These are phyloP conservation scores for Viola odorata DNA, from an alignment of 345 rosid species.

Conservation along the genomic window DNA sequence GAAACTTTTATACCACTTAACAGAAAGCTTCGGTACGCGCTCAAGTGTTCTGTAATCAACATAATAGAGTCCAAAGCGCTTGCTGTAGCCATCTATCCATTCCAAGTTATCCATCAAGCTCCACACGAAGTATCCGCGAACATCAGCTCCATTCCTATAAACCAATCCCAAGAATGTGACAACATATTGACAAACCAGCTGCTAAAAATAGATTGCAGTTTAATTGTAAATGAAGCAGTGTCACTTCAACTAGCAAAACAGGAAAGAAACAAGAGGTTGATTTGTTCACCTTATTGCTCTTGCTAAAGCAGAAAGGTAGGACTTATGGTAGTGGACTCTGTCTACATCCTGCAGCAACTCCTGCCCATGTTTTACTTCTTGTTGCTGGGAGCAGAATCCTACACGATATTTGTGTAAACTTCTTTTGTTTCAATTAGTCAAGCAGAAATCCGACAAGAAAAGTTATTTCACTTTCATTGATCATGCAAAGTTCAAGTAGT, in stretches of 20 bases:
- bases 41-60: conserved; percentile 27
- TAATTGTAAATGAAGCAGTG: background rate
- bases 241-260: background rate
- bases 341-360: conserved; percentile 20
- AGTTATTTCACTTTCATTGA: no score
- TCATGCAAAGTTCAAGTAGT: no score
- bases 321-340: conserved; percentile 29
- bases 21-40: conserved; percentile 36
- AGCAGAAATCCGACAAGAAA: no score
- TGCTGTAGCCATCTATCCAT: conserved; percentile 29
- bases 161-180: no score
- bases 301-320: conserved; percentile 35
- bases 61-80: conserved; percentile 22
- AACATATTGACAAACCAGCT: no score
- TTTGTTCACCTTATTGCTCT: conserved; percentile 30
- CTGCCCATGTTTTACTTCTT: conserved; percentile 3
- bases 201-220: no score
- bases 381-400: conserved; percentile 29
- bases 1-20: conserved; percentile 34
- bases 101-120: conserved; percentile 40
- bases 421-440: no score
- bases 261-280: background rate
- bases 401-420: no score
- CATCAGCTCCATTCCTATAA: conserved; percentile 47
- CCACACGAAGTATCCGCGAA: conserved; percentile 39